phyloP scores from a whole-genome alignment of 768 basidiomycete species.

The Suillus fuscotomentosus region DNA sequence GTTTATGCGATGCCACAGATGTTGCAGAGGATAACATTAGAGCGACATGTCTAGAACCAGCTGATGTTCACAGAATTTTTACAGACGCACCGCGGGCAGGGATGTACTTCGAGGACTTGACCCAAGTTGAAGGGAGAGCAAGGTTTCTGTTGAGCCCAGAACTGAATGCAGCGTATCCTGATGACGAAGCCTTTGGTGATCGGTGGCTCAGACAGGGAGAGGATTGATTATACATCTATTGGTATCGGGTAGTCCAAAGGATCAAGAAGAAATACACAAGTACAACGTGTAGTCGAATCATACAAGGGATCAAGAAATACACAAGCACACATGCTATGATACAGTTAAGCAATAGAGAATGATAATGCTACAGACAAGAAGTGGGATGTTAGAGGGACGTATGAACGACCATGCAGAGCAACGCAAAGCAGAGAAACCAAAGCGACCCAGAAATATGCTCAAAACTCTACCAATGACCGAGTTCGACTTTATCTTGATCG shows the following conservation, averaged over 20 bases:
- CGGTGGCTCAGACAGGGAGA: constrained; percentile 32
- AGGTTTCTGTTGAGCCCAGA: constrained; percentile 44
- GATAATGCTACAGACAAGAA: constrained; percentile 5
- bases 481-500: constrained; percentile 38
- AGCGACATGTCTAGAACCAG: constrained; percentile 18
- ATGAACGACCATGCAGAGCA: background rate
- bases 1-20: constrained; percentile 16
- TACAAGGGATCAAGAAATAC: too few species aligned
- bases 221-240: background rate
- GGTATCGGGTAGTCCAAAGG: background rate
- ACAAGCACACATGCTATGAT: too few species aligned
- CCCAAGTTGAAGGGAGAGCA: constrained; percentile 25
- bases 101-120: constrained; percentile 38
- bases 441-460: background rate
- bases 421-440: background rate
- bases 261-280: background rate
- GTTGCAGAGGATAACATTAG: constrained; percentile 37
- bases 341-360: too few species aligned
- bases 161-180: constrained; percentile 41
- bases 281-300: background rate
- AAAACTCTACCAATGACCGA: constrained; percentile 65
- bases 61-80: constrained; percentile 23
- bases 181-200: constrained; percentile 40
- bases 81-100: constrained; percentile 24
- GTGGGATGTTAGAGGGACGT: background rate